A percentile compares a stretch with the other conserved stretches of the same genome.
These are phyloP conservation scores for Cladosporium phlei DNA, from an alignment of 2,329 filamentous ascomycete species.

Conservation along the genomic window DNA sequence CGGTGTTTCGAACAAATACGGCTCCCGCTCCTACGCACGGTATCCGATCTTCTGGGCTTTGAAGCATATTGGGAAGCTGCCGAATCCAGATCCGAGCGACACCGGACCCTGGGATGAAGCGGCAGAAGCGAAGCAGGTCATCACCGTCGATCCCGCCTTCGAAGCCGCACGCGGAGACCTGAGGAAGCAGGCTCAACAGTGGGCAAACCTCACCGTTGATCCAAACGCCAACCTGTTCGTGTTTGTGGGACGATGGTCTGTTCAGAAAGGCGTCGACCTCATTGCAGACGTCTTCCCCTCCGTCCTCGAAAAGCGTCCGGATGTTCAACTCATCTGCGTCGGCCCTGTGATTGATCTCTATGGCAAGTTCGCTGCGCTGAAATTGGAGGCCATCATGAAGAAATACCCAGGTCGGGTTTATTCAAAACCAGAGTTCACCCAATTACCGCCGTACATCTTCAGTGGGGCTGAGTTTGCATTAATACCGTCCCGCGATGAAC, in stretches of 20 bases:
- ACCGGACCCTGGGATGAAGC: constrained; percentile 58
- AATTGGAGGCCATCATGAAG: constrained; percentile 60
- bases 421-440: constrained; percentile 63
- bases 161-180: constrained; percentile 52
- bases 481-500: constrained; percentile 65
- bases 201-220: constrained; percentile 59
- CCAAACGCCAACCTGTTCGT: constrained; percentile 61
- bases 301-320: constrained; percentile 55
- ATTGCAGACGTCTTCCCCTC: constrained; percentile 65
- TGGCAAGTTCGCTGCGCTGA: constrained; percentile 62
- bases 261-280: constrained; percentile 65
- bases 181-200: constrained; percentile 60
- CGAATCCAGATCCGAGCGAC: constrained; percentile 62
- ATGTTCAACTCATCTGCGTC: constrained; percentile 58
- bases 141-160: constrained; percentile 50
- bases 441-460: constrained; percentile 62
- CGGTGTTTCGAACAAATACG: constrained; percentile 64
- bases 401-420: constrained; percentile 61
- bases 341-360: constrained; percentile 65
- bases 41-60: constrained; percentile 68
- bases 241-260: constrained; percentile 65
- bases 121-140: constrained; percentile 46
- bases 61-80: constrained; percentile 57
- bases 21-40: constrained; percentile 59
- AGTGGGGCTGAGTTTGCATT: constrained; percentile 64